Conservation (phyloP, 106 monocot species). For the Dioscorea alata region DNA sequence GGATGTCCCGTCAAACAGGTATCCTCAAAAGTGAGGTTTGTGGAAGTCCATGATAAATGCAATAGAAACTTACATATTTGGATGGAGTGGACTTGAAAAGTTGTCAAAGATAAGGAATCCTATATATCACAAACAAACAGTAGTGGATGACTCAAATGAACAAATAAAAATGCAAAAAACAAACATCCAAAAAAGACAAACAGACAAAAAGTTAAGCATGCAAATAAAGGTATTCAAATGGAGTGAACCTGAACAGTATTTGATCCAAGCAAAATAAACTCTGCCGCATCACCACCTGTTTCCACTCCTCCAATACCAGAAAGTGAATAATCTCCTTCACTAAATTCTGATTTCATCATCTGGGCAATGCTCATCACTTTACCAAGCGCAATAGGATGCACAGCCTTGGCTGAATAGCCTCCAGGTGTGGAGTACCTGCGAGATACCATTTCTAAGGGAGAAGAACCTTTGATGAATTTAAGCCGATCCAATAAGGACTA, state of each 20-base stretch:
- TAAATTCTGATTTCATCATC: constrained; percentile 88
- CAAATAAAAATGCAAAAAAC: neutral
- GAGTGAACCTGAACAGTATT: constrained; percentile 87
- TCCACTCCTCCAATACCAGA: constrained; percentile 98
- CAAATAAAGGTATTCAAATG: neutral
- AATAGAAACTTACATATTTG: too few species aligned
- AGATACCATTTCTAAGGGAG: neutral
- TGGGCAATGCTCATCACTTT: constrained; percentile 98
- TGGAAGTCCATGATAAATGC: too few species aligned
- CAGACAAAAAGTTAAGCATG: neutral
- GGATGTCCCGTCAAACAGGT: too few species aligned
- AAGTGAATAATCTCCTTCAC: constrained; percentile 48
- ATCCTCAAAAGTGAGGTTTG: too few species aligned
- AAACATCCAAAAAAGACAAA: neutral
- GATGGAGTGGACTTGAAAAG: too few species aligned
- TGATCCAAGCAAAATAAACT: constrained; percentile 95
- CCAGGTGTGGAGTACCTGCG: constrained; percentile 91
- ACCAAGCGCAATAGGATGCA: constrained; percentile 92
- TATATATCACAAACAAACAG: too few species aligned
- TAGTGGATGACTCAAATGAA: neutral
- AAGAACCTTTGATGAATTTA: neutral
- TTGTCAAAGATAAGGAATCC: too few species aligned
- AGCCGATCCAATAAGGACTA: constrained; percentile 17
- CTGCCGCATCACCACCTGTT: constrained; percentile 82
- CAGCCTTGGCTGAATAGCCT: constrained; percentile 91